phyloP scores from a whole-genome alignment of 306 rosid species.

The Rosa rugosa region DNA sequence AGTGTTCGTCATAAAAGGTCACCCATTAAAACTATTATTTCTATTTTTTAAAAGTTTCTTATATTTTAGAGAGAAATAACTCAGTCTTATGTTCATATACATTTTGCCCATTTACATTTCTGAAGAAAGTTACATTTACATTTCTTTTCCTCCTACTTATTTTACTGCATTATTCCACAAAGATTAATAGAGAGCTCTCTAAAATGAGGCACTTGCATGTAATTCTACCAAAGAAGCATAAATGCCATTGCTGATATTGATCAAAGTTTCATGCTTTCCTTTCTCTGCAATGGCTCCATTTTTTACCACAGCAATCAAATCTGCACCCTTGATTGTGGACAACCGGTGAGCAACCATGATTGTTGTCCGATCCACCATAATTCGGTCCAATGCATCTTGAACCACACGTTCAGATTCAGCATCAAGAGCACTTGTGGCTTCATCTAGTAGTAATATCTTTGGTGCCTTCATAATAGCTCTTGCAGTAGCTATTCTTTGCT shows the following conservation, averaged over 20 bases:
- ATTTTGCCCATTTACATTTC: too few species aligned
- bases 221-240: slow-evolving; percentile 68
- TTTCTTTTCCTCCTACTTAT: too few species aligned
- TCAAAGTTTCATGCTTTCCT: slow-evolving; percentile 62
- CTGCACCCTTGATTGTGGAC: slow-evolving; percentile 61
- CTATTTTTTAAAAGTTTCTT: too few species aligned
- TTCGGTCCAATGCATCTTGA: slow-evolving; percentile 66
- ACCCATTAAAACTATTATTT: too few species aligned
- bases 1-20: too few species aligned
- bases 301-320: slow-evolving; percentile 62
- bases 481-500: slow-evolving; percentile 3
- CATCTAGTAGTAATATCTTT: slow-evolving; percentile 60
- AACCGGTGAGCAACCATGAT: slow-evolving; percentile 70
- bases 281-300: slow-evolving; percentile 68
- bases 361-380: slow-evolving; percentile 58
- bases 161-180: too few species aligned
- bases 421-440: slow-evolving; percentile 85
- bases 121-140: too few species aligned
- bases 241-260: slow-evolving; percentile 48
- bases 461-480: slow-evolving; percentile 35
- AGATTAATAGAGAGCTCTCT: neutral
- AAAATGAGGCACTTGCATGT: slow-evolving; percentile 41
- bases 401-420: slow-evolving; percentile 75
- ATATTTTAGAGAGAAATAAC: too few species aligned
- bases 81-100: too few species aligned